A percentile compares a stretch with the other conserved stretches of the same genome.
These are phyloP conservation scores for Penstemon eatonii DNA, from an alignment of 257 asterid species.

Conservation along the genomic window DNA sequence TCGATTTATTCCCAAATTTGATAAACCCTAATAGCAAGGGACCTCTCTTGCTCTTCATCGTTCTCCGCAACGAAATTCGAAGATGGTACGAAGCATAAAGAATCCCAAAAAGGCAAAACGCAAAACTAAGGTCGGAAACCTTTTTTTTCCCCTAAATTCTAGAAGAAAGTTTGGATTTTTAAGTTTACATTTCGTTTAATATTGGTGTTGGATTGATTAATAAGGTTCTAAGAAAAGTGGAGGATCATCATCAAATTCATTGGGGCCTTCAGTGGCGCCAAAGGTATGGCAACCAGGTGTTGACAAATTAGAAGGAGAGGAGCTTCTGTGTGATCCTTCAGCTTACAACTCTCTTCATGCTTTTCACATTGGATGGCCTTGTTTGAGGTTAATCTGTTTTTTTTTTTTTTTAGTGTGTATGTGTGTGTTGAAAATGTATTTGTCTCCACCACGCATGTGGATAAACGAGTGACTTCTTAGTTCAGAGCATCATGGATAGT, in stretches of 20 bases:
- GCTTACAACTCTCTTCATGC: slow-evolving; percentile 87
- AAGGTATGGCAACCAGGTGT: slow-evolving; percentile 97
- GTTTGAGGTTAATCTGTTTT: slow-evolving; percentile 54
- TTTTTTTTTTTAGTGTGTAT: neutral
- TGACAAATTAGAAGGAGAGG: slow-evolving; percentile 85
- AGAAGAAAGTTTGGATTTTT: neutral
- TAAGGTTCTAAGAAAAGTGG: slow-evolving; percentile 62
- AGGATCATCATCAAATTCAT: slow-evolving; percentile 55
- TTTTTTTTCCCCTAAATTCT: neutral
- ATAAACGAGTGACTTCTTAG: too few species aligned
- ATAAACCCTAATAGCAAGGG: slow-evolving; percentile 35
- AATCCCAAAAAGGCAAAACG: slow-evolving; percentile 69
- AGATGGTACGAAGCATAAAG: slow-evolving; percentile 76
- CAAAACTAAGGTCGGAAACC: slow-evolving; percentile 55
- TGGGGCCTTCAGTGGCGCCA: slow-evolving; percentile 45
- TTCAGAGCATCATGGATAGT: too few species aligned
- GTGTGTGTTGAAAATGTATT: too few species aligned
- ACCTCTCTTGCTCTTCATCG: neutral
- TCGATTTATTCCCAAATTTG: too few species aligned
- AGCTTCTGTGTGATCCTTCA: slow-evolving; percentile 86
- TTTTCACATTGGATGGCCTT: slow-evolving; percentile 89
- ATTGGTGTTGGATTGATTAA: neutral
- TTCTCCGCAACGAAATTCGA: slow-evolving; percentile 3
- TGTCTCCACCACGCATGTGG: too few species aligned
- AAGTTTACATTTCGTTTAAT: too few species aligned